phyloP scores from a whole-genome alignment of 169 alveolate genomes.

The Plasmodium relictum region DNA sequence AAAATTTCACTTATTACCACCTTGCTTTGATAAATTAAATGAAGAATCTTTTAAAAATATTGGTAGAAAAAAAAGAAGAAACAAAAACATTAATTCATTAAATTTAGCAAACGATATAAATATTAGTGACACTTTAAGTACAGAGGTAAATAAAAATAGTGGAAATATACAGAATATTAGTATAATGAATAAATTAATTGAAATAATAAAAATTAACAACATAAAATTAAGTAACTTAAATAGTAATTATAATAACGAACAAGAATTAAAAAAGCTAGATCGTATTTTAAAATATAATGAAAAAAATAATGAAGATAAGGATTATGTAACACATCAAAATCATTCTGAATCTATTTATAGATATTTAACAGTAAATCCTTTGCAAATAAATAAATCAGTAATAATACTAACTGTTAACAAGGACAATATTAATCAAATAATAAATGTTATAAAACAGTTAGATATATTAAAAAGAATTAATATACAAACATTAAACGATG shows the following conservation, averaged over 20 bases:
- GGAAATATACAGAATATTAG: conserved; percentile 13
- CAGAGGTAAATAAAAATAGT: background rate
- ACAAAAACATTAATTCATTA: background rate
- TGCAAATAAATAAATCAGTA: conserved; percentile 62
- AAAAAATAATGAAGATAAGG: background rate
- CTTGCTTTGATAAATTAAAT: conserved; percentile 5
- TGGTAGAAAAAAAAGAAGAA: conserved; percentile 1
- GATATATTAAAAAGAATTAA: conserved; percentile 83
- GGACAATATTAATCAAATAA: conserved; percentile 82
- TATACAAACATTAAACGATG: conserved; percentile 82
- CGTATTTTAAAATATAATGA: conserved; percentile 17
- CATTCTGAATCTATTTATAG: conserved; percentile 37
- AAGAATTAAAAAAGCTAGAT: conserved; percentile 47
- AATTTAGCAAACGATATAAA: background rate
- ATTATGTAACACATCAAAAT: background rate
- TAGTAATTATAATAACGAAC: conserved; percentile 23
- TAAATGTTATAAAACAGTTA: conserved; percentile 71
- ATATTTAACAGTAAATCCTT: conserved; percentile 42
- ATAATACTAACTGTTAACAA: conserved; percentile 83
- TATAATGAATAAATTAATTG: conserved; percentile 61
- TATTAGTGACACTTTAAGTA: background rate
- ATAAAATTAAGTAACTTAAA: conserved; percentile 43
- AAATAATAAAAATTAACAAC: conserved; percentile 59
- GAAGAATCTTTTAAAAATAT: background rate
- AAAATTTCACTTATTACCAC: conserved; percentile 40